Conservation (phyloP, 305 asterid genomes). For the Fraxinus baroniana region DNA sequence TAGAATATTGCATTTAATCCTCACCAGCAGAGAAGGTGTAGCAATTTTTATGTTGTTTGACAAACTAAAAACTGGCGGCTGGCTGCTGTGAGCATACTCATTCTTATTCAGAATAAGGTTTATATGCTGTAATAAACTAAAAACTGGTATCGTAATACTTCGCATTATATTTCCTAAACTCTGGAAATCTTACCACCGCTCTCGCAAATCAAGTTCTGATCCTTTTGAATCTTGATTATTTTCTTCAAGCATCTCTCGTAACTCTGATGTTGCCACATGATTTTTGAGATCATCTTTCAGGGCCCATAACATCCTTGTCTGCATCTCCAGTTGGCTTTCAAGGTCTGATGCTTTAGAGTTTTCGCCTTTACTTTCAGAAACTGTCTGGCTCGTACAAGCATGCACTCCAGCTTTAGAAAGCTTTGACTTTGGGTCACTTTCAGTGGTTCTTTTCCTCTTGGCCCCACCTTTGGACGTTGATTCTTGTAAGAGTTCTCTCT, state of each 20-base stretch:
- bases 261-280: conserved; percentile 70
- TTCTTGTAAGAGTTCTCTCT: conserved; percentile 34
- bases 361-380: conserved; percentile 35
- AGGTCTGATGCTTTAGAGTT: conserved; percentile 29
- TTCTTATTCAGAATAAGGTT: not conserved
- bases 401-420: conserved; percentile 49
- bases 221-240: conserved; percentile 81
- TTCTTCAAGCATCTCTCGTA: conserved; percentile 84
- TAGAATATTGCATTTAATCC: not conserved
- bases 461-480: conserved; percentile 52
- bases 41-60: not conserved
- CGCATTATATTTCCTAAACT: not conserved
- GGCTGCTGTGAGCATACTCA: not conserved
- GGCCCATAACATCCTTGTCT: conserved; percentile 70
- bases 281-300: conserved; percentile 90
- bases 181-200: conserved; percentile 54
- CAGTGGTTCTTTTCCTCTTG: conserved; percentile 62
- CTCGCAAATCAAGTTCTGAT: conserved; percentile 84
- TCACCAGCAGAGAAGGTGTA: not conserved
- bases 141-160: not conserved
- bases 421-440: conserved; percentile 49
- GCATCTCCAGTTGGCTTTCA: conserved; percentile 70
- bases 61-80: not conserved
- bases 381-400: conserved; percentile 36
- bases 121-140: not conserved